Evolutionary conservation across 129 eudicot species (phyloP), one percentile per base, ranked within the genome.

Genomic region (Oenanthe sinensis): DNA sequence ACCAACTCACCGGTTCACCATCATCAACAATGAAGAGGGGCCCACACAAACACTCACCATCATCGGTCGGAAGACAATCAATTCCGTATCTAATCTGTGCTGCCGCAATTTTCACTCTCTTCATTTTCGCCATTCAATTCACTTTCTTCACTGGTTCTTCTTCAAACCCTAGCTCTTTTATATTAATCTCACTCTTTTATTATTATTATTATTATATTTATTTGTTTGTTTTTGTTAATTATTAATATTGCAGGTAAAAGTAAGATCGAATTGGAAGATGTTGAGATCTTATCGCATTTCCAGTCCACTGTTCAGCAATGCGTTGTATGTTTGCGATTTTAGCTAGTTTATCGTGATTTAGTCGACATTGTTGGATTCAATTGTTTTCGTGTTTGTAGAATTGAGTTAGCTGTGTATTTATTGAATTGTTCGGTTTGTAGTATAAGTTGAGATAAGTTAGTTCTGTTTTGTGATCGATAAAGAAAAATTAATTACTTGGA

Each of bases 241-340:
- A 2, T 93, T 44, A 15, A 6, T 58, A 1, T 76, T 24, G 77
- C 83, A 90, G 97, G 88, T 71, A 80, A 76, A 73, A 82, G 30
- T 36, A 82, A 75, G 73, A 67, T 60, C 42, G 3, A 30, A 24
- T 39, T 48, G 28, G 82, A 81, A 80, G 84, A 90, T 39, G 76
- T 87, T 60, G 86, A 54, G 86, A 90, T 88, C 85, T 90, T 95
- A 48, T 87, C 89, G 16, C 82, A 83, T 72, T 95, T 95, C 68
- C 99, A 95, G 84, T 86, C 90, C 77, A 84, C 24, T 50, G 84
- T 95, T 75, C 91, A 92, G 86, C 97, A 92, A 85, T 95, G 99
- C 88, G 96, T 95, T 88, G 98, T 94, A 73, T 76, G 89, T 74
- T 60, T 47, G 0, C 48, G 26, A 42, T 50, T 14, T 37, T 46